Conservation (phyloP, 2,329 filamentous ascomycete species). For the Penicillium decumbens region DNA sequence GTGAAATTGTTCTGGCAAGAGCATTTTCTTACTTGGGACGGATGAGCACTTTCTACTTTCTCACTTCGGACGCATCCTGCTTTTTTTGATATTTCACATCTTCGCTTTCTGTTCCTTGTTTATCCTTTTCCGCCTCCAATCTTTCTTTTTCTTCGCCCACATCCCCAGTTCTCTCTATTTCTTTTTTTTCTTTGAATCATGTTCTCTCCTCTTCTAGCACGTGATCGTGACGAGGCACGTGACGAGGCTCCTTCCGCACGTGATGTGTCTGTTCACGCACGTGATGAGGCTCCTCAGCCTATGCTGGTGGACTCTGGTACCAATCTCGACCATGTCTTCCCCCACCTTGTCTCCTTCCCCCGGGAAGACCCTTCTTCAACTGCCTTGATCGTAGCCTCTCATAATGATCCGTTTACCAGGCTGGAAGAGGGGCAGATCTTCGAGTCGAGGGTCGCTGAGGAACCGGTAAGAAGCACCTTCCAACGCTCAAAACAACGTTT, state of each 20-base stretch:
- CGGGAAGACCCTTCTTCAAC: background rate
- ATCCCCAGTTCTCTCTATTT: too few species aligned
- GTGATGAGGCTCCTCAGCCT: background rate
- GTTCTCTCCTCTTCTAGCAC: background rate
- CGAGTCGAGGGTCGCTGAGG: background rate
- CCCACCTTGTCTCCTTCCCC: background rate
- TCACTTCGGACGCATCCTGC: background rate
- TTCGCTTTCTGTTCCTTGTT: background rate
- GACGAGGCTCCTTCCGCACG: background rate
- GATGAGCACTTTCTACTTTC: background rate
- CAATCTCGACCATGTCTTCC: background rate
- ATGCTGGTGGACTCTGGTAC: background rate
- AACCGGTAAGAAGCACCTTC: background rate
- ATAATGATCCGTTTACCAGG: background rate
- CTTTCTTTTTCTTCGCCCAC: background rate
- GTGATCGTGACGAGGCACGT: too few species aligned
- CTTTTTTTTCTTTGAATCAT: background rate
- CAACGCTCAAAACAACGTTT: too few species aligned
- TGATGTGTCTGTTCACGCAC: background rate
- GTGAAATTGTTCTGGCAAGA: too few species aligned
- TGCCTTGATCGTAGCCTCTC: background rate
- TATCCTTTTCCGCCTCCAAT: background rate
- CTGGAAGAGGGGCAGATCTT: background rate
- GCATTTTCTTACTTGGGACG: background rate
- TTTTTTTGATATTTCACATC: background rate